Evolutionary conservation across 139 green algal genomes (phyloP).

Genomic region (Ettlia oleoabundans): DNA sequence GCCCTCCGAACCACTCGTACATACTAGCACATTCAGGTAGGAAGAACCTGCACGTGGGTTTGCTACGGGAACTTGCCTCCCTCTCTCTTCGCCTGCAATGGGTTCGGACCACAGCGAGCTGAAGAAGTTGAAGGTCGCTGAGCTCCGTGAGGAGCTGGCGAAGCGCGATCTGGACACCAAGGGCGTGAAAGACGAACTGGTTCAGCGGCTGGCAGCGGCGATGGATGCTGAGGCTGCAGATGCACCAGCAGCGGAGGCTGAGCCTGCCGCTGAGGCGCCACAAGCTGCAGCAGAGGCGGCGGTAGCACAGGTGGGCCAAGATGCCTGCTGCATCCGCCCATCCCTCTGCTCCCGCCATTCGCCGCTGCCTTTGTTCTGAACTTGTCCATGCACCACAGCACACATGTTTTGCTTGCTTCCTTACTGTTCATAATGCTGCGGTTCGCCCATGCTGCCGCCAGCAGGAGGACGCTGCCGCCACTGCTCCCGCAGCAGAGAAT

Average conservation of each 20-base stretch:
- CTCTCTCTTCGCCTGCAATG: no score
- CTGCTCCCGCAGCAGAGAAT: background rate
- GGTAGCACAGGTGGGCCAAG: background rate
- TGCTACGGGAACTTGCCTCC: no score
- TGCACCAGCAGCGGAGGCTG: background rate
- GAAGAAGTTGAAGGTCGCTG: constrained; percentile 47
- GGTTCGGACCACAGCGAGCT: constrained; percentile 11
- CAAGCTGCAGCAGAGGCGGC: background rate
- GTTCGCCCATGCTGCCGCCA: background rate
- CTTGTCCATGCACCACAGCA: no score
- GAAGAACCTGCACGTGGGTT: no score
- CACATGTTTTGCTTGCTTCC: background rate
- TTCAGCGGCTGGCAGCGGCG: constrained; percentile 33
- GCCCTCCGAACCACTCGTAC: no score
- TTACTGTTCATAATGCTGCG: background rate
- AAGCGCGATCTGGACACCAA: constrained; percentile 43
- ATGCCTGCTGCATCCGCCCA: background rate
- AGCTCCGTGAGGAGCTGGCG: constrained; percentile 48
- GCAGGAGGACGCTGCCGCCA: background rate
- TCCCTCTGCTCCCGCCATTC: background rate
- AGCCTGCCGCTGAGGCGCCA: no score
- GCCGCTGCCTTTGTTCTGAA: background rate
- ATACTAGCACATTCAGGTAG: no score
- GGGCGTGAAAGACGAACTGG: constrained; percentile 54
- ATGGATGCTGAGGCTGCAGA: constrained; percentile 19